Evolutionary conservation across 768 basidiomycete genomes (phyloP), one percentile per base, ranked within the genome.

Genomic region (Kwoniella newhampshirensis): DNA sequence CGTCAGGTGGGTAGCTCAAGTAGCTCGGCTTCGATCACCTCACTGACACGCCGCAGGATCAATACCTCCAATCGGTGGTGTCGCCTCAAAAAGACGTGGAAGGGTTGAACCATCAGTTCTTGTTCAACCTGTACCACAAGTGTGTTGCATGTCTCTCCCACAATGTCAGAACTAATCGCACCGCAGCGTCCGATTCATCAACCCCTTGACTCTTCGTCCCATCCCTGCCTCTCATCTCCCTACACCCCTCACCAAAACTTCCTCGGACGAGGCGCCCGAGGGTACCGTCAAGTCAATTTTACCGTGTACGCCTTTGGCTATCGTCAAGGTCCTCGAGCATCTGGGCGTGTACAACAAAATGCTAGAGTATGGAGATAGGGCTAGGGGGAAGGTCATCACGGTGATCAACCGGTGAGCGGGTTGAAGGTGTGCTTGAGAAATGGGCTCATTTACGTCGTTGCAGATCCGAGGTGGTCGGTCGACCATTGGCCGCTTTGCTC

Each of bases 21-120:
- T 48, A 21, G 27, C 17, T 30, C 36, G 36, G 36, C 17, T n/a
- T n/a, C 32, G 20, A 18, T 20, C 18, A 26, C 15, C n/a, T 17
- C 18, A 27, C n/a, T 12, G 60, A 26, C 42, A 5, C n/a, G 35
- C 30, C 28, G 13, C 70, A 97, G 86, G 96, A 97, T 73, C 91
- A 94, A 72, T 99, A 99, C 76, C 80, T 99, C 53, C 96, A 99
- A 77, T 94, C 97, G 80, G 85, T 97, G 54, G 92, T 99, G 6
- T 92, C 91, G 0, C 92, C 96, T 2, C 82, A 87, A 62, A 99
- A 99, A 78, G 96, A 99, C 66, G 96, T 99, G 59, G 96, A 99
- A 78, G 94, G 96, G 2, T 81, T 99, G 50, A 85, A 99, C 77
- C 90, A 89, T 80, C 93, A 93, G 58, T 76, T 78, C 74, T 57